Percentiles rank a stretch among this genome's conserved stretches.
Conservation (phyloP, 495 filamentous ascomycete genomes). For the Penicillium soppii region DNA sequence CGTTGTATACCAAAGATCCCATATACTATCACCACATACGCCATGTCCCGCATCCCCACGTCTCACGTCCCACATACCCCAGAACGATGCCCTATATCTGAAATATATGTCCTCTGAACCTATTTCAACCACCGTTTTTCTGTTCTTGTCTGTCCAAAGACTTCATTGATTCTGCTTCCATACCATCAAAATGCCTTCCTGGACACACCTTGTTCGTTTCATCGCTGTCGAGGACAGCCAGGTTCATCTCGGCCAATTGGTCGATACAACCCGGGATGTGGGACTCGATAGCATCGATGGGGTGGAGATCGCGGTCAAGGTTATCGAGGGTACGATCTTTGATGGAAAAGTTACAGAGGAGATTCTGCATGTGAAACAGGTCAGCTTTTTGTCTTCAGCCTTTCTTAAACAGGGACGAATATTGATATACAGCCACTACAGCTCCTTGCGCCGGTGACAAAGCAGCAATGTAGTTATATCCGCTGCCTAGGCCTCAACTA, state of each 20-base stretch:
- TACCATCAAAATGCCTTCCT: constrained; percentile 23
- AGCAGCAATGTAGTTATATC: constrained; percentile 35
- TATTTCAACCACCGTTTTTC: too few relatives aligned
- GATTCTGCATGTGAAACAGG: constrained; percentile 35
- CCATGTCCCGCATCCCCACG: too few relatives aligned
- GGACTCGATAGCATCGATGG: constrained; percentile 34
- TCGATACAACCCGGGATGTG: constrained; percentile 35
- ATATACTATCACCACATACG: too few relatives aligned
- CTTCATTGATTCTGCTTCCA: too few relatives aligned
- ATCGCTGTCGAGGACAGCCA: constrained; percentile 43
- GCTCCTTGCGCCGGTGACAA: constrained; percentile 34
- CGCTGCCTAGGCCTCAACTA: constrained; percentile 50
- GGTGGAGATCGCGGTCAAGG: constrained; percentile 30
- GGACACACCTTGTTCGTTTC: constrained; percentile 49
- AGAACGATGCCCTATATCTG: too few relatives aligned
- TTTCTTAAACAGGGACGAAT: too few relatives aligned
- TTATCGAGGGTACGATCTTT: constrained; percentile 38
- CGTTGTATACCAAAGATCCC: too few relatives aligned
- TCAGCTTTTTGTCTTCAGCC: not conserved
- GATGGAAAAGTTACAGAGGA: constrained; percentile 33
- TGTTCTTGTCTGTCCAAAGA: not conserved
- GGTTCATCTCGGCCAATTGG: constrained; percentile 41
- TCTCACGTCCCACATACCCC: too few relatives aligned
- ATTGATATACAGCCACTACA: not conserved
- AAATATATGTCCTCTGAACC: too few relatives aligned